Conservation (phyloP, 441 rosid species). For the Gossypium schwendimanii region DNA sequence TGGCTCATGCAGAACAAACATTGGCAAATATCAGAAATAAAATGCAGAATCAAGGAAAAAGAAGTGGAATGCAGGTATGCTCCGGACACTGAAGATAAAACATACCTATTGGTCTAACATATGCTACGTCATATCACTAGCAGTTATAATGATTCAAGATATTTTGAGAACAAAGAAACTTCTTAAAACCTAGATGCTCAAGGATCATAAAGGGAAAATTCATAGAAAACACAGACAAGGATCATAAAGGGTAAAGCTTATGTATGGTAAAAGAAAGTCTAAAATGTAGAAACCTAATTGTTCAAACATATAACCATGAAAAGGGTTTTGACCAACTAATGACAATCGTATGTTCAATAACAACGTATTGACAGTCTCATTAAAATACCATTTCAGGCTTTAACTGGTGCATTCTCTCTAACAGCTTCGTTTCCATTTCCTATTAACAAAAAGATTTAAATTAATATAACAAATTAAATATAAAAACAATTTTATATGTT, state of each 20-base stretch:
- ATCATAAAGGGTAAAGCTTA: not conserved
- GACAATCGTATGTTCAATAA: not conserved
- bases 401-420: conserved; percentile 62
- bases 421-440: conserved; percentile 81
- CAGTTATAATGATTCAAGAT: not conserved
- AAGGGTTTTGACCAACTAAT: not conserved
- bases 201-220: not conserved
- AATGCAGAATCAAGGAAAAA: not conserved
- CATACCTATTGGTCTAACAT: not conserved
- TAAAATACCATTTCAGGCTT: conserved; percentile 74
- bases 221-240: not conserved
- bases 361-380: not conserved
- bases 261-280: not conserved
- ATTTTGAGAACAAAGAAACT: not conserved
- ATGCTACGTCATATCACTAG: not conserved
- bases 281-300: not conserved
- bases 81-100: not conserved
- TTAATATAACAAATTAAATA: conserved; percentile 12
- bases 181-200: not conserved
- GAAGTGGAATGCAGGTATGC: not conserved
- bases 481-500: conserved; percentile 6
- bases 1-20: not conserved
- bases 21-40: not conserved
- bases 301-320: not conserved
- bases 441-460: conserved; percentile 18